These are phyloP conservation scores for Gossypium raimondii DNA, from an alignment of 345 rosid species.

Conservation along the genomic window DNA sequence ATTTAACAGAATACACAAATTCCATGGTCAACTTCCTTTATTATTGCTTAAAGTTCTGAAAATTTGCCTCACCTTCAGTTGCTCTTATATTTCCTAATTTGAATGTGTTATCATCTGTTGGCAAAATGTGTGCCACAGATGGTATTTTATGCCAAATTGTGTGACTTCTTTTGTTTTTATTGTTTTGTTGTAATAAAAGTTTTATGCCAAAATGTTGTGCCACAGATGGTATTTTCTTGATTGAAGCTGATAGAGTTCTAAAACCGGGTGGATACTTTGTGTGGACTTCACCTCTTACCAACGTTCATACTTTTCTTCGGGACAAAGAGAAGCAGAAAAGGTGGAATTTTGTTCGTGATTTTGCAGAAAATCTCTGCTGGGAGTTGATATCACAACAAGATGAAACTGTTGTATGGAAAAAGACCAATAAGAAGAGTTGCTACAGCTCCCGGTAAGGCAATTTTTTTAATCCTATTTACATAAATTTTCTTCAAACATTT, in stretches of 20 bases:
- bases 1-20: neutral
- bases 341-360: constrained; percentile 69
- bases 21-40: neutral
- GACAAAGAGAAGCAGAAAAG: constrained; percentile 60
- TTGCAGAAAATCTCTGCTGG: constrained; percentile 87
- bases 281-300: constrained; percentile 93
- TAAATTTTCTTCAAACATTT: neutral
- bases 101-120: neutral
- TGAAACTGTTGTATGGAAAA: constrained; percentile 94
- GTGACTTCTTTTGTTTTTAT: neutral
- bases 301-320: constrained; percentile 46
- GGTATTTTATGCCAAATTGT: too few relatives aligned
- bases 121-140: neutral
- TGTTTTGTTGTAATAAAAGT: neutral
- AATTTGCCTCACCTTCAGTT: neutral
- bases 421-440: constrained; percentile 69
- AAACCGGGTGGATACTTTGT: constrained; percentile 98
- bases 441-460: constrained; percentile 65
- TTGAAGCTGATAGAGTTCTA: constrained; percentile 87
- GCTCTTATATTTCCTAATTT: neutral
- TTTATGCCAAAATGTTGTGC: constrained; percentile 8
- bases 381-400: constrained; percentile 84
- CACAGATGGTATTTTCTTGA: constrained; percentile 75
- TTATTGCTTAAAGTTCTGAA: neutral
- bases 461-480: neutral